A percentile compares a stretch with the other conserved stretches of the same genome.
phyloP scores from a whole-genome alignment of 352 stramenopile genomes.

The Phytopythium aichiense region DNA sequence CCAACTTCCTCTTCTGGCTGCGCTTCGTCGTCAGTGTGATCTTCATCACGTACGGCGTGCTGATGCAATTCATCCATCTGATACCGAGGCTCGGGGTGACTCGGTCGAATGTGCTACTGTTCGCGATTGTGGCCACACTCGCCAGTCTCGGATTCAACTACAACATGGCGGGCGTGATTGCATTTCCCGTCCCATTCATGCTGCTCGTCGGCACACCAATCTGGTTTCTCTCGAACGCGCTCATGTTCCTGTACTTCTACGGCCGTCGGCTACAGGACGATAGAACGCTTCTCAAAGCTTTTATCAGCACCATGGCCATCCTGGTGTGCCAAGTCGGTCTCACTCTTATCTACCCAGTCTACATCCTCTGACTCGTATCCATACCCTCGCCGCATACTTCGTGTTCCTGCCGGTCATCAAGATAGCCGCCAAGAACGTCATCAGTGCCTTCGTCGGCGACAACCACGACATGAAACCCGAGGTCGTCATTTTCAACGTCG shows the following conservation, averaged over 20 bases:
- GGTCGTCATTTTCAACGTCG: conserved; percentile 43
- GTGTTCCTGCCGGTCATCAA: conserved; percentile 39
- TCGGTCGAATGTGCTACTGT: background rate
- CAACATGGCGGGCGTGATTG: conserved; percentile 19
- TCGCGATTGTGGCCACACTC: background rate
- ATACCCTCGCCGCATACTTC: conserved; percentile 20
- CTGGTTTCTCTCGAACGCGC: conserved; percentile 8
- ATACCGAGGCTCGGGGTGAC: conserved; percentile 11
- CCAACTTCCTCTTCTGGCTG: conserved; percentile 34
- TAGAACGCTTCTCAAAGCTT: too few relatives aligned
- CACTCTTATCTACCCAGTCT: conserved; percentile 38
- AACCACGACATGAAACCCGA: conserved; percentile 31
- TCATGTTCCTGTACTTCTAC: conserved; percentile 9
- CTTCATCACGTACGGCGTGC: conserved; percentile 25
- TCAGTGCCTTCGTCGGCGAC: conserved; percentile 12
- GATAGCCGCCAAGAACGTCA: conserved; percentile 36
- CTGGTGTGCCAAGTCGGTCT: background rate
- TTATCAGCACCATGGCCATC: too few relatives aligned
- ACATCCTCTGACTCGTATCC: conserved; percentile 30
- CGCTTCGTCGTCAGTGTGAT: conserved; percentile 22
- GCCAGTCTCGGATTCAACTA: background rate
- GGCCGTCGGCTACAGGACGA: conserved; percentile 4
- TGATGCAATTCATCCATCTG: conserved; percentile 26
- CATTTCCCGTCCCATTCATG: conserved; percentile 42
- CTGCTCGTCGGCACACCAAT: conserved; percentile 24